Evolutionary conservation across 805 yeast genomes (phyloP).

Genomic region (Geotrichum ghanense): DNA sequence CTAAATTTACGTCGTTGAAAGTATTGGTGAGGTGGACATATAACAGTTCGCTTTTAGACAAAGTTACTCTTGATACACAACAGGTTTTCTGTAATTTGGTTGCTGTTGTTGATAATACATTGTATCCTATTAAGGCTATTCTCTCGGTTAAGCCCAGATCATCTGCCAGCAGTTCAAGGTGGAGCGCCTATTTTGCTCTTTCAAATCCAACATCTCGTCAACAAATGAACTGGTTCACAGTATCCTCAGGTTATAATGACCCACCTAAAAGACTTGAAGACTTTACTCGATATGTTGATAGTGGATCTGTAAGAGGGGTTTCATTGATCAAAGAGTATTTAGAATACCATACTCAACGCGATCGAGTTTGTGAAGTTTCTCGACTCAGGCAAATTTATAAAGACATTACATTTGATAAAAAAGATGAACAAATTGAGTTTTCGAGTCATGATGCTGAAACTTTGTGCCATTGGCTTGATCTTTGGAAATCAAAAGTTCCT

Average conservation of each 20-base stretch:
- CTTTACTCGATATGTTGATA: not conserved
- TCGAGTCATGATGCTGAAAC: not conserved
- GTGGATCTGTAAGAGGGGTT: not conserved
- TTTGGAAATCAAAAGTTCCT: constrained; percentile 2
- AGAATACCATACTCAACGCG: not conserved
- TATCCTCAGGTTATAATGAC: not conserved
- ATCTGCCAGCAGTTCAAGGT: not conserved
- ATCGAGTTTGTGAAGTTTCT: not conserved
- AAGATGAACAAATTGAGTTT: constrained; percentile 1
- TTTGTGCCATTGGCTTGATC: not conserved
- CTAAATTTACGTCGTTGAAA: not conserved
- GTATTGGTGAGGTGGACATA: not conserved
- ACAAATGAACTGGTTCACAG: constrained; percentile 1
- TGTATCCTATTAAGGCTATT: not conserved
- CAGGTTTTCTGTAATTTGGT: not conserved
- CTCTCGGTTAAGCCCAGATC: not conserved
- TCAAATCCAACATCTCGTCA: not conserved
- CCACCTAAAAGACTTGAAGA: not conserved
- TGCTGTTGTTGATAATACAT: not conserved
- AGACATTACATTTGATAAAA: constrained; percentile 5
- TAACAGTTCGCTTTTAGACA: not conserved
- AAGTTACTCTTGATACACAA: not conserved
- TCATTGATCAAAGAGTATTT: not conserved
- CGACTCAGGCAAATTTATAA: constrained; percentile 2
- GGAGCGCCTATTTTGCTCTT: not conserved